A percentile compares a stretch with the other conserved stretches of the same genome.
phyloP scores from a whole-genome alignment of 768 basidiomycete species.

The Lactarius psammicola region DNA sequence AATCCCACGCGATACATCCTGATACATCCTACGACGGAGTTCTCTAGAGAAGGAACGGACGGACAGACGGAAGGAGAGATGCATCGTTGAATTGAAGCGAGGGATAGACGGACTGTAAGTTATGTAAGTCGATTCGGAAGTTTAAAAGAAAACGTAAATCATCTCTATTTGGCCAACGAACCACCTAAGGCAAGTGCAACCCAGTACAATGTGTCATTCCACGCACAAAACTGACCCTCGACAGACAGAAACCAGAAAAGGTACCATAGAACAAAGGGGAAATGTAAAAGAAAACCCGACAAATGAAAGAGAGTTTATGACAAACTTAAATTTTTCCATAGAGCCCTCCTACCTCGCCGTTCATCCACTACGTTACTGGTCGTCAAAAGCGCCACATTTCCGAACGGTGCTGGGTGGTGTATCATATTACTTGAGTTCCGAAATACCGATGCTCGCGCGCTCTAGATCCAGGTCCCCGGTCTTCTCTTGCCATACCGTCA shows the following conservation, averaged over 20 bases:
- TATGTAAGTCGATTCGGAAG: not conserved
- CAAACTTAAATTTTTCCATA: not conserved
- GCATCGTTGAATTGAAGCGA: not conserved
- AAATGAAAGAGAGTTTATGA: not conserved
- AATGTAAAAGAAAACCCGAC: not conserved
- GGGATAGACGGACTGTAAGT: not conserved
- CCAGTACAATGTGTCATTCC: not conserved
- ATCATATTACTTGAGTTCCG: not conserved
- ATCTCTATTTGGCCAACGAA: slow-evolving; percentile 1
- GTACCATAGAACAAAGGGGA: not conserved
- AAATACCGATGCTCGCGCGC: slow-evolving; percentile 1
- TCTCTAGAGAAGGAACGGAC: not conserved
- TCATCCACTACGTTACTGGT: not conserved
- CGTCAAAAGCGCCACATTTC: slow-evolving; percentile 13
- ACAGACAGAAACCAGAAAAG: not conserved
- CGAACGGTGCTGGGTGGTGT: not conserved
- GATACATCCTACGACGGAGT: not conserved
- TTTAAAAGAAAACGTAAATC: not conserved
- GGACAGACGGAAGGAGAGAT: not conserved
- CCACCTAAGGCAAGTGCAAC: not conserved
- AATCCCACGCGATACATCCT: not conserved
- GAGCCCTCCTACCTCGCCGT: not conserved
- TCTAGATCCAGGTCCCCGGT: slow-evolving; percentile 12
- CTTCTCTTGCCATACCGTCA: not conserved
- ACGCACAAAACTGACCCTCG: not conserved